Conservation (phyloP, 257 asterid species). For the Cinchona pubescens region DNA sequence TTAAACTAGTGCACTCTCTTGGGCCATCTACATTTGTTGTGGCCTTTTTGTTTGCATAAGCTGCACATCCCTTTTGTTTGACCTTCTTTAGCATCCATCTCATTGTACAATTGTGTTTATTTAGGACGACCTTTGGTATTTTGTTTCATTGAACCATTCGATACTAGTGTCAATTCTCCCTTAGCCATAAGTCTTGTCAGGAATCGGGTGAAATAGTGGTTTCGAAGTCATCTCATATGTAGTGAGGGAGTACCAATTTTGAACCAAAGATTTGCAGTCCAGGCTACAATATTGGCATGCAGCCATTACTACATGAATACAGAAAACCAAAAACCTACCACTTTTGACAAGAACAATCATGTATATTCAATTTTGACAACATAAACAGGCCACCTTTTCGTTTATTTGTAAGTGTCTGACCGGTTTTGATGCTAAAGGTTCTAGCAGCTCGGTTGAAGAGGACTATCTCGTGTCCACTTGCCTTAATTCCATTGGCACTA, state of each 20-base stretch:
- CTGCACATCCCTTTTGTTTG: neutral
- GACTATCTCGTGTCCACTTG: neutral
- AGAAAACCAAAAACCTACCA: neutral
- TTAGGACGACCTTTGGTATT: neutral
- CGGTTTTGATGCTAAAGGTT: no score
- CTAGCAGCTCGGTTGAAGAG: neutral
- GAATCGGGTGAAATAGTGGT: neutral
- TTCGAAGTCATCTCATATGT: slow-evolving; percentile 3
- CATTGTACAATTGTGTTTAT: neutral
- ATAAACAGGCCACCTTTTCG: no score
- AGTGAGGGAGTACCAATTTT: neutral
- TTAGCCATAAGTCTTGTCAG: neutral
- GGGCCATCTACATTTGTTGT: neutral
- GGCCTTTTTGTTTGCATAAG: neutral
- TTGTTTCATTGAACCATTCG: neutral
- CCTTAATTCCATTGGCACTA: neutral
- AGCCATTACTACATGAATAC: neutral
- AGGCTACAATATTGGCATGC: neutral
- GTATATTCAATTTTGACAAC: no score
- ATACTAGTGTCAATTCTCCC: neutral
- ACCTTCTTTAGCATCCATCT: neutral
- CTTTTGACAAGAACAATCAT: neutral
- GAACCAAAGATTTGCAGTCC: neutral
- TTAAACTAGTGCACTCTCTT: neutral
- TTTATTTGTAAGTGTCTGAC: no score